Conservation (phyloP, 768 basidiomycete genomes). For the Austroboletus festivus region DNA sequence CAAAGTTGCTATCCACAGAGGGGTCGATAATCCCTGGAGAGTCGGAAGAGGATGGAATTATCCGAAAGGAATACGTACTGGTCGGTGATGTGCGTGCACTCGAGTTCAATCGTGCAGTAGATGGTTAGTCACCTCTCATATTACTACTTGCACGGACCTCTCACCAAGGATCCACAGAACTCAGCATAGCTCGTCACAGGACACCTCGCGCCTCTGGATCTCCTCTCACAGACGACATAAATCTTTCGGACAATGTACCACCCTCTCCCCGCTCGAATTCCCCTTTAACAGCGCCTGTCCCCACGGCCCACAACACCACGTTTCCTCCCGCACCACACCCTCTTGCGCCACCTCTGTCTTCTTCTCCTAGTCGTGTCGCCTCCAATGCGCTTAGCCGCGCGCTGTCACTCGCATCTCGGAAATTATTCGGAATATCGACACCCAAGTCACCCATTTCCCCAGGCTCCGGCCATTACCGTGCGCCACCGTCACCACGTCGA, state of each 20-base stretch:
- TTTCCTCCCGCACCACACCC: conserved; percentile 65
- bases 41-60: conserved; percentile 76
- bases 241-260: conserved; percentile 35
- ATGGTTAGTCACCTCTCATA: conserved; percentile 54
- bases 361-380: conserved; percentile 64
- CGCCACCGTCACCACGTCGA: conserved; percentile 55
- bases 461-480: conserved; percentile 37
- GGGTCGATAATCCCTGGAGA: conserved; percentile 77
- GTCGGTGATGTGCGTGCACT: conserved; percentile 88
- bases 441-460: conserved; percentile 37
- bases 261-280: conserved; percentile 22
- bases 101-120: conserved; percentile 88
- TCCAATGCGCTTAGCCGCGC: conserved; percentile 78
- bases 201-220: conserved; percentile 51
- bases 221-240: conserved; percentile 46
- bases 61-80: conserved; percentile 88
- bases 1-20: conserved; percentile 44
- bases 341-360: conserved; percentile 54
- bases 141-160: conserved; percentile 4
- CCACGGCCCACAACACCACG: conserved; percentile 41
- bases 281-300: conserved; percentile 22
- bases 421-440: conserved; percentile 62
- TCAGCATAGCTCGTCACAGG: conserved; percentile 55
- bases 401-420: conserved; percentile 76
- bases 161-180: conserved; percentile 44